Conservation (phyloP, 2,329 filamentous ascomycete species). For the Ophiocordyceps sinensis region DNA sequence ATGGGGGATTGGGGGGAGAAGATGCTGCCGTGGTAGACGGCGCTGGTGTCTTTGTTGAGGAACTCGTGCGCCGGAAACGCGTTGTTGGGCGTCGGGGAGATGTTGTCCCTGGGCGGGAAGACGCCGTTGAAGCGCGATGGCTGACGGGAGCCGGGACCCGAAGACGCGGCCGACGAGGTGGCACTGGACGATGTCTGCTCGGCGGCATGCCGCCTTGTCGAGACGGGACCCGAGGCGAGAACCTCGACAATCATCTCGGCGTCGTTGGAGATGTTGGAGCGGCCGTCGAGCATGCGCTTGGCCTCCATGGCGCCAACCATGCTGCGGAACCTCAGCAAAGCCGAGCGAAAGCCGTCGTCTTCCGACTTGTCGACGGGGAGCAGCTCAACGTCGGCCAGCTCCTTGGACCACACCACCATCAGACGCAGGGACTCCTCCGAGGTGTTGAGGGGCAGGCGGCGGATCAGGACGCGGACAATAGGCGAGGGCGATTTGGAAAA, state of each 20-base stretch:
- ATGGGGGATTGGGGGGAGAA: constrained; percentile 65
- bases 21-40: constrained; percentile 40
- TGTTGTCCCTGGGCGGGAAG: constrained; percentile 47
- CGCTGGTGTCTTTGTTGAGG: constrained; percentile 32
- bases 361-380: constrained; percentile 32
- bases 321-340: constrained; percentile 38
- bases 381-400: constrained; percentile 35
- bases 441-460: constrained; percentile 37
- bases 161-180: constrained; percentile 21
- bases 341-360: constrained; percentile 35
- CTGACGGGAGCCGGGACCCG: constrained; percentile 31
- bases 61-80: constrained; percentile 41
- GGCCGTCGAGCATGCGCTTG: constrained; percentile 43
- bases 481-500: constrained; percentile 20
- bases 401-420: constrained; percentile 46
- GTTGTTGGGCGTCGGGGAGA: constrained; percentile 44
- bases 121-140: constrained; percentile 45
- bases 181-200: constrained; percentile 8
- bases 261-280: constrained; percentile 34
- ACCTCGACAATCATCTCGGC: constrained; percentile 44
- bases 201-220: constrained; percentile 12
- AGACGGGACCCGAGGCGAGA: constrained; percentile 24
- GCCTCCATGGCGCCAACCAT: constrained; percentile 38
- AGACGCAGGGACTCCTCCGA: constrained; percentile 37
- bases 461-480: constrained; percentile 33